phyloP scores from a whole-genome alignment of 768 basidiomycete genomes.

The Pluteus cervinus region DNA sequence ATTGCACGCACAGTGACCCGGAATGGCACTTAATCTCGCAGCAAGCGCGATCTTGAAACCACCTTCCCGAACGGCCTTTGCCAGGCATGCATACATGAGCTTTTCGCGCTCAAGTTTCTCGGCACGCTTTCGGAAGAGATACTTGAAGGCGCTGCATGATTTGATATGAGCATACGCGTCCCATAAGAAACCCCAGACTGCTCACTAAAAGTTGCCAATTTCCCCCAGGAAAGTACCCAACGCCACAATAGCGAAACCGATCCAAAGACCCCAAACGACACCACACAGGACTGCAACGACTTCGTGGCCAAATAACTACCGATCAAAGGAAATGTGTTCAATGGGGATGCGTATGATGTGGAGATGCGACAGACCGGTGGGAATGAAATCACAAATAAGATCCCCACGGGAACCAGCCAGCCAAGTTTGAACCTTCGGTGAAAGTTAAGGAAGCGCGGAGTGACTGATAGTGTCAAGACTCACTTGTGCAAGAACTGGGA shows the following conservation, averaged over 20 bases:
- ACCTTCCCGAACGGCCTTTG: slow-evolving; percentile 74
- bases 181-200: slow-evolving; percentile 7
- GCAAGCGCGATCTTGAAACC: slow-evolving; percentile 82
- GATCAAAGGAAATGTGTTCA: not conserved
- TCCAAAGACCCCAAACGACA: slow-evolving; percentile 84
- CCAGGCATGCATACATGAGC: slow-evolving; percentile 55
- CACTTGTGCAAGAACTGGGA: slow-evolving; percentile 62
- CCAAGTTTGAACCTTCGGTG: slow-evolving; percentile 43
- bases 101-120: slow-evolving; percentile 63
- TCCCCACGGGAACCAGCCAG: slow-evolving; percentile 74
- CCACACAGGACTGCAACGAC: slow-evolving; percentile 86
- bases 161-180: slow-evolving; percentile 4
- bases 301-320: slow-evolving; percentile 85
- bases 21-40: slow-evolving; percentile 76
- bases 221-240: slow-evolving; percentile 84
- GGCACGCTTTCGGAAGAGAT: slow-evolving; percentile 67
- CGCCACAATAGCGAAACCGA: slow-evolving; percentile 81
- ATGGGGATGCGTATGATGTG: not conserved
- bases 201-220: slow-evolving; percentile 83
- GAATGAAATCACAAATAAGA: slow-evolving; percentile 82
- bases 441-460: not conserved
- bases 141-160: slow-evolving; percentile 69
- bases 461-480: slow-evolving; percentile 17
- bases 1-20: slow-evolving; percentile 66
- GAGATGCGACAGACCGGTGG: slow-evolving; percentile 51